A percentile compares a stretch with the other conserved stretches of the same genome.
These are phyloP conservation scores for Hyphodiscus hymeniophilus DNA, from an alignment of 495 filamentous ascomycete genomes.

Conservation along the genomic window DNA sequence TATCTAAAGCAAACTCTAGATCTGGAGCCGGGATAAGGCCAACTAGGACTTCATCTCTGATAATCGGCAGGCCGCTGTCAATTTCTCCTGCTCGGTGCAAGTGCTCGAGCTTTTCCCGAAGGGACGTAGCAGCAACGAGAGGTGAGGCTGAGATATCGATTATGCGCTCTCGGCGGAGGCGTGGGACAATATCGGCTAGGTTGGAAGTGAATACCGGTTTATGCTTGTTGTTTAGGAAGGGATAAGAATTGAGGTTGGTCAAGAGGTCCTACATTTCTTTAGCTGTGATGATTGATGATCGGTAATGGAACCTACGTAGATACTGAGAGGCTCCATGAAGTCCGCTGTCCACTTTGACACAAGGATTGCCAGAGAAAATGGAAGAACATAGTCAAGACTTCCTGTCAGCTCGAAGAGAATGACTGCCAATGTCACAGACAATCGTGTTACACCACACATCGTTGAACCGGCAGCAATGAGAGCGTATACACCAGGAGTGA, in stretches of 20 bases:
- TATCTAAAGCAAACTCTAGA: slow-evolving; percentile 87
- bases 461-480: slow-evolving; percentile 91
- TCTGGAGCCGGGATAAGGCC: slow-evolving; percentile 92
- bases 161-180: slow-evolving; percentile 60
- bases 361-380: slow-evolving; percentile 85
- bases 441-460: slow-evolving; percentile 93
- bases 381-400: slow-evolving; percentile 87
- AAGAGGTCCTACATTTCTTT: slow-evolving; percentile 58
- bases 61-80: slow-evolving; percentile 83
- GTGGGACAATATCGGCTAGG: slow-evolving; percentile 77
- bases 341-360: slow-evolving; percentile 98
- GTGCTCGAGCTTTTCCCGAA: slow-evolving; percentile 71
- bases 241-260: slow-evolving; percentile 95
- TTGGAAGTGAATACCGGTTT: slow-evolving; percentile 80
- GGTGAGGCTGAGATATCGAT: slow-evolving; percentile 84
- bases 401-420: slow-evolving; percentile 96
- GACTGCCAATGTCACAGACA: slow-evolving; percentile 90
- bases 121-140: slow-evolving; percentile 61
- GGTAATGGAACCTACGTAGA: slow-evolving; percentile 55
- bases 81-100: slow-evolving; percentile 83
- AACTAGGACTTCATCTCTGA: slow-evolving; percentile 70
- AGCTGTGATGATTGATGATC: background rate
- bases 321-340: slow-evolving; percentile 87
- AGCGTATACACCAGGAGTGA: slow-evolving; percentile 92
- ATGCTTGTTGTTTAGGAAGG: slow-evolving; percentile 89